These are phyloP conservation scores for Cerioporus squamosus DNA, from an alignment of 1,284 basidiomycete genomes.

Conservation along the genomic window DNA sequence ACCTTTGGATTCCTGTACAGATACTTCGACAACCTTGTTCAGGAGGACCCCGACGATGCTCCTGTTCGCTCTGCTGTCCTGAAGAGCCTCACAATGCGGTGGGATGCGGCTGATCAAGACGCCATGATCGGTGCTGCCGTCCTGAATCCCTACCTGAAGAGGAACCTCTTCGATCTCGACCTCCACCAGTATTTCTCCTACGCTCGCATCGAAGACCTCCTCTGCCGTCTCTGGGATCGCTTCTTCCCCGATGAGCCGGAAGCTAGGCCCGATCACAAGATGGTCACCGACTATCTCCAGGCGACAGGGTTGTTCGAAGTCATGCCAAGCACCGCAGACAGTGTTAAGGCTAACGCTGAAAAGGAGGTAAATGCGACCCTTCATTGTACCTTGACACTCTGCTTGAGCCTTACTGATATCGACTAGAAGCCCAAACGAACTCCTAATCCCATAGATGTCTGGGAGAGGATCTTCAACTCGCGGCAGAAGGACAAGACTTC, in stretches of 20 bases:
- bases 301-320: too few species aligned
- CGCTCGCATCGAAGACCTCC: background rate
- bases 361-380: too few species aligned
- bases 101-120: conserved; percentile 47
- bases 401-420: too few species aligned
- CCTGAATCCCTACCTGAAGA: conserved; percentile 40
- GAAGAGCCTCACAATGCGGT: conserved; percentile 38
- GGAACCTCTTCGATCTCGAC: background rate
- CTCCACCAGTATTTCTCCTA: background rate
- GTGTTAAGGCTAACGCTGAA: too few species aligned
- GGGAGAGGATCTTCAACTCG: too few species aligned
- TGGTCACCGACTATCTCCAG: background rate
- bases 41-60: background rate
- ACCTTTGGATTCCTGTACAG: conserved; percentile 39
- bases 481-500: too few species aligned
- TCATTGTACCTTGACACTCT: too few species aligned
- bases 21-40: background rate
- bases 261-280: background rate
- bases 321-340: too few species aligned
- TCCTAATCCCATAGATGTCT: too few species aligned
- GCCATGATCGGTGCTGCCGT: conserved; percentile 45
- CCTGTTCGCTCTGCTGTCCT: conserved; percentile 30
- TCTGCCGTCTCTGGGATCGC: background rate
- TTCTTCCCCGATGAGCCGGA: background rate
- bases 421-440: too few species aligned